Percentiles rank a stretch among this genome's conserved stretches.
phyloP scores from a whole-genome alignment of 1,284 basidiomycete species.

The Leucoagaricus sp. region DNA sequence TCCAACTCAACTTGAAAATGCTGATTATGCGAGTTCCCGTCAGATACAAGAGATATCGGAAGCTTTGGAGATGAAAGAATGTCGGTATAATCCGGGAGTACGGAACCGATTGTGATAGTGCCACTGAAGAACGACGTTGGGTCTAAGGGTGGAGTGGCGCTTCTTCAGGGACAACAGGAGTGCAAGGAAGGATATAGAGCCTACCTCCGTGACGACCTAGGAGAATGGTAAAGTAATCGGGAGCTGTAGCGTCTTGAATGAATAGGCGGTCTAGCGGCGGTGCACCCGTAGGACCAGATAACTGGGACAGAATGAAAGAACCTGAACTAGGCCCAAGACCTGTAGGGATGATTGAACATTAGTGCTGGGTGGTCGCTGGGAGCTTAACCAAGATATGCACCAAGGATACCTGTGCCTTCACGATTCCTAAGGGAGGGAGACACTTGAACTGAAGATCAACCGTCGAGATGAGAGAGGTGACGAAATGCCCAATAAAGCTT shows the following conservation, averaged over 20 bases:
- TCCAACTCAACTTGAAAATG: constrained; percentile 57
- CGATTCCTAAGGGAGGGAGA: constrained; percentile 30
- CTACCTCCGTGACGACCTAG: constrained; percentile 45
- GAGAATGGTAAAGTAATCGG: constrained; percentile 58
- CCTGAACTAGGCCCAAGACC: constrained; percentile 52
- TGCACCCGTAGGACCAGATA: constrained; percentile 35
- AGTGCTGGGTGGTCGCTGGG: not conserved
- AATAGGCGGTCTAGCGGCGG: constrained; percentile 67
- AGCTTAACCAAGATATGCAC: constrained; percentile 10
- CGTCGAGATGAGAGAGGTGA: not conserved
- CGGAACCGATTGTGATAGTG: constrained; percentile 48
- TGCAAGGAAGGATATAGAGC: not conserved
- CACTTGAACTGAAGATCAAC: constrained; percentile 36
- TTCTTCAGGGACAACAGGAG: not conserved
- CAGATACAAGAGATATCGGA: constrained; percentile 37
- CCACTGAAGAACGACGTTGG: constrained; percentile 45
- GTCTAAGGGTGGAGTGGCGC: constrained; percentile 24
- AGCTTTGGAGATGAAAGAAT: constrained; percentile 46
- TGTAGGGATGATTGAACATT: constrained; percentile 10
- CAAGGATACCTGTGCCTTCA: constrained; percentile 45
- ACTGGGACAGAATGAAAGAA: constrained; percentile 38
- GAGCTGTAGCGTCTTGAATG: constrained; percentile 50
- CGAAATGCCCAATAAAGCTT: not conserved
- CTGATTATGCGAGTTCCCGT: constrained; percentile 36
- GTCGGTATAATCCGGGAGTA: constrained; percentile 40